Evolutionary conservation across 495 filamentous ascomycete genomes (phyloP).

Genomic region (Penicillium riverlandense): DNA sequence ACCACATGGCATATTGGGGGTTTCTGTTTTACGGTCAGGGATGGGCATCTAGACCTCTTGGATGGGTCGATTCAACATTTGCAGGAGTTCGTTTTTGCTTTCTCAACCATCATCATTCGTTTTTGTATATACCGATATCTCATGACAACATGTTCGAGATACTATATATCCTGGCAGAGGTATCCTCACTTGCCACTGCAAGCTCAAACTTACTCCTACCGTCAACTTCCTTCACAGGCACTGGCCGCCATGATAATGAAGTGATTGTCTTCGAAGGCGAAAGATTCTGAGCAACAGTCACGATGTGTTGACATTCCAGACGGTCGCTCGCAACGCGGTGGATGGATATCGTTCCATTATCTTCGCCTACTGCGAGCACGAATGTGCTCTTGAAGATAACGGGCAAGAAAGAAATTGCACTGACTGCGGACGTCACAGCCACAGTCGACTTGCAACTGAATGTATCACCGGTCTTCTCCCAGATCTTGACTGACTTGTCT

Average conservation of each 20-base stretch:
- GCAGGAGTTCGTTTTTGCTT: conserved; percentile 15
- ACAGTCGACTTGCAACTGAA: conserved; percentile 48
- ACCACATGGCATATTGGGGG: conserved; percentile 20
- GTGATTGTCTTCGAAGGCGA: conserved; percentile 69
- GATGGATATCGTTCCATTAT: conserved; percentile 37
- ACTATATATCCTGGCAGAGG: conserved; percentile 65
- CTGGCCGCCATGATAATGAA: conserved; percentile 72
- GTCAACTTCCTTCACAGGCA: conserved; percentile 4
- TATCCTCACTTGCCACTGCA: conserved; percentile 78
- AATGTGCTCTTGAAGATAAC: conserved; percentile 29
- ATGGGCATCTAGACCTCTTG: conserved; percentile 14
- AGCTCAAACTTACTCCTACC: conserved; percentile 41
- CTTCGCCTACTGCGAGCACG: conserved; percentile 60
- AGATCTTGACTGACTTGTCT: conserved; percentile 80
- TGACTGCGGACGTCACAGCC: conserved; percentile 54
- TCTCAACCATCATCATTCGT: conserved; percentile 24
- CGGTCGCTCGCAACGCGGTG: conserved; percentile 31
- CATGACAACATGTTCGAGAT: conserved; percentile 33
- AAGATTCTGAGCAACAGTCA: conserved; percentile 31
- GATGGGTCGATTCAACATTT: conserved; percentile 25
- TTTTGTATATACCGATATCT: conserved; percentile 12
- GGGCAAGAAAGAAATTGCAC: conserved; percentile 64
- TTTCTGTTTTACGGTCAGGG: conserved; percentile 3
- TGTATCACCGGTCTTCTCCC: conserved; percentile 39
- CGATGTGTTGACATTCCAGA: conserved; percentile 36